Percentiles rank a stretch among this genome's conserved stretches.
These are phyloP conservation scores for Pseudogymnoascus sp. DNA, from an alignment of 2,329 filamentous ascomycete genomes.

Conservation along the genomic window DNA sequence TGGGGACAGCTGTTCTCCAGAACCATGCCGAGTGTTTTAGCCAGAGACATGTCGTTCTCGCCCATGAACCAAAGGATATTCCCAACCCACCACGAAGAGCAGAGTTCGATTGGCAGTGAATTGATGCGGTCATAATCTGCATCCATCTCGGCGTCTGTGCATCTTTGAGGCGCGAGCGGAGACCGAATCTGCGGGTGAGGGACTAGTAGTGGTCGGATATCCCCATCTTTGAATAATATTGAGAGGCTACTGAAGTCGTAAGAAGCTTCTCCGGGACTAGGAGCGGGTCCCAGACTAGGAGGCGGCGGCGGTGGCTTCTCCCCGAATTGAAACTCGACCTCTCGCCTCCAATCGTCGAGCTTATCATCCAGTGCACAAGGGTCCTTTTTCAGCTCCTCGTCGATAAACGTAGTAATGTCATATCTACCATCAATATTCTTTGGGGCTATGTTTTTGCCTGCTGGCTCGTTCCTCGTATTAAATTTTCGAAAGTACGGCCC, in stretches of 20 bases:
- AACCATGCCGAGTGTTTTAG: not conserved
- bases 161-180: not conserved
- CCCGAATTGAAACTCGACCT: slow-evolving; percentile 3
- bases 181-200: not conserved
- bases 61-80: not conserved
- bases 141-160: not conserved
- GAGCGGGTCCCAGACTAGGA: not conserved
- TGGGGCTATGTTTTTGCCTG: not conserved
- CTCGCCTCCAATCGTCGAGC: not conserved
- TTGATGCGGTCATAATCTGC: not conserved
- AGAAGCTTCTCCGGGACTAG: not conserved
- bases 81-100: not conserved
- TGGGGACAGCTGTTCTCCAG: not conserved
- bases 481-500: not conserved
- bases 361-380: not conserved
- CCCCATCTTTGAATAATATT: not conserved
- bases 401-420: not conserved
- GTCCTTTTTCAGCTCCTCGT: not conserved
- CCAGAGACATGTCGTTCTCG: not conserved
- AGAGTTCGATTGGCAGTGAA: not conserved
- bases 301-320: not conserved
- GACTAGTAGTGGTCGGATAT: not conserved
- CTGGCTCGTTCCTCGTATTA: not conserved
- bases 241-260: not conserved
- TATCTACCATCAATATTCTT: not conserved